These are phyloP conservation scores for Ilex asprella DNA, from an alignment of 257 asterid genomes.

Conservation along the genomic window DNA sequence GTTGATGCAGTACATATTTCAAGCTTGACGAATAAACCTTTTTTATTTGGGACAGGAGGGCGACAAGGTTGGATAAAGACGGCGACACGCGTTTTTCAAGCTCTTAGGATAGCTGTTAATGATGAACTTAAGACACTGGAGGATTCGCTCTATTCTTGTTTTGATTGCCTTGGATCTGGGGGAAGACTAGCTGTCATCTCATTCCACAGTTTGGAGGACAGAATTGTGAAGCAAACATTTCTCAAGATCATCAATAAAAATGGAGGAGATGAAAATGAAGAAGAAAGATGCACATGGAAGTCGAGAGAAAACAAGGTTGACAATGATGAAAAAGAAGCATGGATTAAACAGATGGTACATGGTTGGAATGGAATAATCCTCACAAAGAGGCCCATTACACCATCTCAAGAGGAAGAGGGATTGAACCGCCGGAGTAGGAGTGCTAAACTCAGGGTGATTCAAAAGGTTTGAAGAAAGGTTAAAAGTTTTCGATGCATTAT, in stretches of 20 bases:
- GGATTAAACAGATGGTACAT: conserved; percentile 68
- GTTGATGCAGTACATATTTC: not conserved
- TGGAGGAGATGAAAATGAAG: conserved; percentile 24
- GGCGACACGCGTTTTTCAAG: conserved; percentile 91
- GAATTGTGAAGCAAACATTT: conserved; percentile 89
- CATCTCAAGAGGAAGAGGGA: conserved; percentile 77
- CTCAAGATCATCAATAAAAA: conserved; percentile 42
- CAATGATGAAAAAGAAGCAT: conserved; percentile 40
- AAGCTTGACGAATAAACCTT: not conserved
- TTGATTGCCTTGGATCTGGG: conserved; percentile 61
- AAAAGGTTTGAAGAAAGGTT: conserved; percentile 43
- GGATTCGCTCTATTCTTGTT: conserved; percentile 56
- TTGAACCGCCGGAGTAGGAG: conserved; percentile 82
- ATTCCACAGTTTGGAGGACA: conserved; percentile 94
- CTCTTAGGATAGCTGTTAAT: conserved; percentile 85
- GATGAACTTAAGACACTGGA: conserved; percentile 80
- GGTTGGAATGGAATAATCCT: conserved; percentile 53
- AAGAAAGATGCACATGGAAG: conserved; percentile 9
- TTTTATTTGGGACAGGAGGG: conserved; percentile 46
- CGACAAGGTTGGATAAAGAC: conserved; percentile 99
- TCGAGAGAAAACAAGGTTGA: conserved; percentile 7
- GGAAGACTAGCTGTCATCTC: conserved; percentile 93
- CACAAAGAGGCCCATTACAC: conserved; percentile 90
- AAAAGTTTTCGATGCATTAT: not conserved
- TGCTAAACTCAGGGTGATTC: conserved; percentile 88